phyloP scores from a whole-genome alignment of 805 yeast genomes.

The Candida boleticola region DNA sequence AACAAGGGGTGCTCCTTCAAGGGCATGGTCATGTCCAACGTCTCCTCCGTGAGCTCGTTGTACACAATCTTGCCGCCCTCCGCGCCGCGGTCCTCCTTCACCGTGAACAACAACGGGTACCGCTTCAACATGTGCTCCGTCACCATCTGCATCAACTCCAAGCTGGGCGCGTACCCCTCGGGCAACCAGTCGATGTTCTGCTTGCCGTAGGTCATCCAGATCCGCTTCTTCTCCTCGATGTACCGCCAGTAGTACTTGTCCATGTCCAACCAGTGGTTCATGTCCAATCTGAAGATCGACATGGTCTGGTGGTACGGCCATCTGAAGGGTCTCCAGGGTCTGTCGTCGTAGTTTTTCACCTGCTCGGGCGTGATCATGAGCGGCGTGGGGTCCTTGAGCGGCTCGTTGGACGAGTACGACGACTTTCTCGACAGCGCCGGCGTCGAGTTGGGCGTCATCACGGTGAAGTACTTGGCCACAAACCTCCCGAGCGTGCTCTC shows the following conservation, averaged over 20 bases:
- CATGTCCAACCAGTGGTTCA: constrained; percentile 79
- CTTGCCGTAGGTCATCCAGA: constrained; percentile 55
- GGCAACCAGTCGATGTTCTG: constrained; percentile 67
- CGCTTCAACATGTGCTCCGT: constrained; percentile 57
- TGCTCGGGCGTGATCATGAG: constrained; percentile 65
- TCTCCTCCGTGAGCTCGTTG: constrained; percentile 62
- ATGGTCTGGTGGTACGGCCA: constrained; percentile 82
- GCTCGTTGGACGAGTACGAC: constrained; percentile 8
- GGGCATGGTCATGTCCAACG: constrained; percentile 58
- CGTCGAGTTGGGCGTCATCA: not conserved
- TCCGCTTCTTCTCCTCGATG: constrained; percentile 59
- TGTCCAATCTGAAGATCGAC: constrained; percentile 69
- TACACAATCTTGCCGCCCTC: constrained; percentile 50
- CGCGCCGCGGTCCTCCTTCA: constrained; percentile 30
- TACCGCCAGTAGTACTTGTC: constrained; percentile 71
- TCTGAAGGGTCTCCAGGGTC: constrained; percentile 81
- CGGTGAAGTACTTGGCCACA: not conserved
- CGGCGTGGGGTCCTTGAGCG: constrained; percentile 51
- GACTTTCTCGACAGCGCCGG: constrained; percentile 1
- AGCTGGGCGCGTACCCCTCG: constrained; percentile 57
- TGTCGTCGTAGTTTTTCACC: constrained; percentile 61
- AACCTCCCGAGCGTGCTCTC: too few relatives aligned
- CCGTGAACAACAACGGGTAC: constrained; percentile 61
- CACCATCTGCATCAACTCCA: constrained; percentile 63
- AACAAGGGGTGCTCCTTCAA: constrained; percentile 62